These are phyloP conservation scores for Pichia nakasei DNA, from an alignment of 805 yeast species.

Conservation along the genomic window DNA sequence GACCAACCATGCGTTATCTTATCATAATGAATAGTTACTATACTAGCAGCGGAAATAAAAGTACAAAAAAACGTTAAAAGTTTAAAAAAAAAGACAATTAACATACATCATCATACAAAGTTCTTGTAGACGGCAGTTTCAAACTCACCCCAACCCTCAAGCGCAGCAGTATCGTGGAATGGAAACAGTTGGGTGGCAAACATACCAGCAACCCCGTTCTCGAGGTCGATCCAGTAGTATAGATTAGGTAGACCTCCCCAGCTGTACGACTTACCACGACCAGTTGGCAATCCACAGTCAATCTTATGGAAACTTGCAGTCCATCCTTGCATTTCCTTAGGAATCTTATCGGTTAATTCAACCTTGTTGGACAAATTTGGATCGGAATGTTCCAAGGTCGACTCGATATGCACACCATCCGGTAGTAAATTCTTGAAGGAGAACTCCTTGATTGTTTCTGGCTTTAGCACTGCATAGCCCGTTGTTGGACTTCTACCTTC, in stretches of 20 bases:
- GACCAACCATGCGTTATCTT: too few relatives aligned
- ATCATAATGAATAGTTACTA: too few relatives aligned
- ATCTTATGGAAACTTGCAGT: conserved; percentile 5
- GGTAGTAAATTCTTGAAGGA: conserved; percentile 6
- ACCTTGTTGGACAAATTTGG: conserved; percentile 1
- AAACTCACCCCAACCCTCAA: not conserved
- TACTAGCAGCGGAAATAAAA: too few relatives aligned
- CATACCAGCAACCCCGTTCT: conserved; percentile 3
- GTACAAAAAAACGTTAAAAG: too few relatives aligned
- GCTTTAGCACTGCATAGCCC: conserved; percentile 1
- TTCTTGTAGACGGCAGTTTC: conserved; percentile 2
- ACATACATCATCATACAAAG: not conserved
- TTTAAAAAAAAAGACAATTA: too few relatives aligned
- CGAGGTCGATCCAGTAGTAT: conserved; percentile 7
- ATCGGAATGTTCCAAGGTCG: conserved; percentile 3
- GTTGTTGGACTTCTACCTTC: conserved; percentile 3
- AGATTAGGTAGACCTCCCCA: conserved; percentile 7
- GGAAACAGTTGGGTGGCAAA: conserved; percentile 8
- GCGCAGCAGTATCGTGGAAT: not conserved
- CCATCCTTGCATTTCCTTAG: conserved; percentile 5
- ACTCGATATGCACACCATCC: not conserved
- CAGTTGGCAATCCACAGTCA: conserved; percentile 3
- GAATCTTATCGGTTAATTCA: not conserved
- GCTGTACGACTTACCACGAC: conserved; percentile 1
- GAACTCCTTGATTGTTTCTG: conserved; percentile 1